Percentiles rank a stretch among this genome's conserved stretches.
These are phyloP conservation scores for Syzygium grande DNA, from an alignment of 345 rosid species.

Conservation along the genomic window DNA sequence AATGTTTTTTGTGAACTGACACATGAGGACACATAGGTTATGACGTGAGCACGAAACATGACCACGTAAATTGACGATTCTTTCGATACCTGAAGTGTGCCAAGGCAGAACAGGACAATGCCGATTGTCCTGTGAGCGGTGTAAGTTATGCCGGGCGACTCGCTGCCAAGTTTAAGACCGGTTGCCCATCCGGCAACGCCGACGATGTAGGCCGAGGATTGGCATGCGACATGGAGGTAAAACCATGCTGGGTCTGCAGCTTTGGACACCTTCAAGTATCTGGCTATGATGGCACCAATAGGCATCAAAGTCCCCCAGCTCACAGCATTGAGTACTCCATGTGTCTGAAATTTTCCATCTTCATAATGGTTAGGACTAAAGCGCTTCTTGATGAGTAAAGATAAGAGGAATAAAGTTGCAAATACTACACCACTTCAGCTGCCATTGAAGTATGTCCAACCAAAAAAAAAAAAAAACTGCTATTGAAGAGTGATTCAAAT, in stretches of 20 bases:
- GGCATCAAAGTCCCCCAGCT: constrained; percentile 96
- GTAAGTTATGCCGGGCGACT: constrained; percentile 45
- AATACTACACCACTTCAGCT: not conserved
- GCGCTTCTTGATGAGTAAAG: not conserved
- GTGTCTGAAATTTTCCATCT: constrained; percentile 33
- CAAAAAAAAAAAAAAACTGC: no score
- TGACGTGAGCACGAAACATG: not conserved
- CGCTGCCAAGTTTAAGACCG: constrained; percentile 84
- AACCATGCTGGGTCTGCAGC: constrained; percentile 86
- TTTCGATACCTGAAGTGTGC: constrained; percentile 62
- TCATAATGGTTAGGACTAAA: not conserved
- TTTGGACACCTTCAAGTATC: constrained; percentile 71
- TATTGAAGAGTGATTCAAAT: not conserved
- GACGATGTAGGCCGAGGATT: constrained; percentile 52
- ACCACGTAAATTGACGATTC: not conserved
- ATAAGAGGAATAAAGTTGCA: not conserved
- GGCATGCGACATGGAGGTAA: constrained; percentile 75
- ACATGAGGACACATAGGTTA: not conserved
- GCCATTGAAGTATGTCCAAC: not conserved
- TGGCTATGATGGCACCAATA: constrained; percentile 56
- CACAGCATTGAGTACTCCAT: constrained; percentile 69
- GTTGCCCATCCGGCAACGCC: constrained; percentile 93
- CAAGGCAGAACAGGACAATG: constrained; percentile 68
- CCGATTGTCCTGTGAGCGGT: constrained; percentile 61
- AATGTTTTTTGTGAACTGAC: not conserved